Evolutionary conservation across 495 filamentous ascomycete genomes (phyloP).

Genomic region (Xylaria intraflava): DNA sequence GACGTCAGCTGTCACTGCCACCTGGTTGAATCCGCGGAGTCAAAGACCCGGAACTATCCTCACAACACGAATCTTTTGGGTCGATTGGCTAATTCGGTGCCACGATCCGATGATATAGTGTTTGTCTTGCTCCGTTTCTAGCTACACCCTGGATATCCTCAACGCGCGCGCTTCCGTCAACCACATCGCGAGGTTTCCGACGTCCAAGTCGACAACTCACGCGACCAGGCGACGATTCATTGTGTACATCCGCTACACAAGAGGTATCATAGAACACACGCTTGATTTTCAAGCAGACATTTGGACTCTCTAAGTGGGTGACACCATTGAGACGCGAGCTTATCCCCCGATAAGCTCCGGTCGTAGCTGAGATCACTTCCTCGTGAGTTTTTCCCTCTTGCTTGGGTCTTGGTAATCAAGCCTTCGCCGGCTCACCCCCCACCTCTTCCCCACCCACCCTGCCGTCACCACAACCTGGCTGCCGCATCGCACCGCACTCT

Average conservation of each 20-base stretch:
- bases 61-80: not conserved
- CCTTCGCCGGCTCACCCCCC: conserved; percentile 12
- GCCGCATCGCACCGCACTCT: not conserved
- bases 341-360: conserved; percentile 31
- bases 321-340: conserved; percentile 30
- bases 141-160: not conserved
- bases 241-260: conserved; percentile 8
- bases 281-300: conserved; percentile 9
- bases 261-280: not conserved
- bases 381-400: conserved; percentile 41
- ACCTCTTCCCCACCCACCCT: conserved; percentile 11
- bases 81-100: conserved; percentile 2
- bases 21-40: conserved; percentile 2
- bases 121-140: not conserved
- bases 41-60: not conserved
- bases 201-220: conserved; percentile 10
- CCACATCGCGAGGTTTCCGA: conserved; percentile 12
- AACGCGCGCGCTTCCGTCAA: not conserved
- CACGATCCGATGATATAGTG: not conserved
- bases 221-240: conserved; percentile 14
- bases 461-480: not conserved
- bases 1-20: conserved; percentile 11
- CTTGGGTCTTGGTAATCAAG: conserved; percentile 27
- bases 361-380: conserved; percentile 38
- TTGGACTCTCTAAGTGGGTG: conserved; percentile 23